phyloP scores from a whole-genome alignment of 2,329 filamentous ascomycete species.

The Daldinia eschscholtzii region DNA sequence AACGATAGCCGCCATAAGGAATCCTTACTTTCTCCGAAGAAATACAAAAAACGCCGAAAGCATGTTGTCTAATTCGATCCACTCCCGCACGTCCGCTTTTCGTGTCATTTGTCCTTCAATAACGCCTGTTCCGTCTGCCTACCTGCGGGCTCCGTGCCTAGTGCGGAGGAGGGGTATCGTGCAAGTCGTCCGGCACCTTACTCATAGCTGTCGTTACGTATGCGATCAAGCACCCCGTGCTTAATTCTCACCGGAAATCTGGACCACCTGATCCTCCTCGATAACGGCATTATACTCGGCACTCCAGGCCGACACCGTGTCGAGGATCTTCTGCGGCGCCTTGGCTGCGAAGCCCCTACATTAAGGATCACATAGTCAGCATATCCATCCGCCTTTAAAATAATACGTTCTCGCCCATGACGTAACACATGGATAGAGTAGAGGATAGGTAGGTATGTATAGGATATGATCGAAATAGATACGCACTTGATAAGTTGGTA shows the following conservation, averaged over 20 bases:
- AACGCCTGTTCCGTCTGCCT: slow-evolving; percentile 21
- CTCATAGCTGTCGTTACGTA: slow-evolving; percentile 10
- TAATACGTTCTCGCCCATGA: not conserved
- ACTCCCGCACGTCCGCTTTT: slow-evolving; percentile 22
- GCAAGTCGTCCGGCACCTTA: slow-evolving; percentile 26
- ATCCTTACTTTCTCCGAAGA: slow-evolving; percentile 2
- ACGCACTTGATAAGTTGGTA: slow-evolving; percentile 77
- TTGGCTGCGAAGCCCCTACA: slow-evolving; percentile 81
- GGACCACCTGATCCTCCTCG: slow-evolving; percentile 81
- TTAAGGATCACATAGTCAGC: slow-evolving; percentile 46
- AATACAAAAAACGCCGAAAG: slow-evolving; percentile 27
- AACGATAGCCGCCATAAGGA: slow-evolving; percentile 26
- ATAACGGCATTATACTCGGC: slow-evolving; percentile 72
- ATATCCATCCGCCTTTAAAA: slow-evolving; percentile 11
- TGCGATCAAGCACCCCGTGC: slow-evolving; percentile 28
- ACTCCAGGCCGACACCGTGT: slow-evolving; percentile 72
- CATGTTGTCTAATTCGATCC: slow-evolving; percentile 27
- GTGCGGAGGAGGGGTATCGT: slow-evolving; percentile 35
- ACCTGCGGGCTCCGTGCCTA: slow-evolving; percentile 10
- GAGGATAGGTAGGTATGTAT: slow-evolving; percentile 1
- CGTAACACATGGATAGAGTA: not conserved
- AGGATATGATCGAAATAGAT: slow-evolving; percentile 10
- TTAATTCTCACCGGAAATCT: slow-evolving; percentile 53
- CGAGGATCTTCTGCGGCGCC: slow-evolving; percentile 76
- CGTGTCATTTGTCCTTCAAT: slow-evolving; percentile 17